Evolutionary conservation across 106 monocot species (phyloP).

Genomic region (Chionographis japonica): DNA sequence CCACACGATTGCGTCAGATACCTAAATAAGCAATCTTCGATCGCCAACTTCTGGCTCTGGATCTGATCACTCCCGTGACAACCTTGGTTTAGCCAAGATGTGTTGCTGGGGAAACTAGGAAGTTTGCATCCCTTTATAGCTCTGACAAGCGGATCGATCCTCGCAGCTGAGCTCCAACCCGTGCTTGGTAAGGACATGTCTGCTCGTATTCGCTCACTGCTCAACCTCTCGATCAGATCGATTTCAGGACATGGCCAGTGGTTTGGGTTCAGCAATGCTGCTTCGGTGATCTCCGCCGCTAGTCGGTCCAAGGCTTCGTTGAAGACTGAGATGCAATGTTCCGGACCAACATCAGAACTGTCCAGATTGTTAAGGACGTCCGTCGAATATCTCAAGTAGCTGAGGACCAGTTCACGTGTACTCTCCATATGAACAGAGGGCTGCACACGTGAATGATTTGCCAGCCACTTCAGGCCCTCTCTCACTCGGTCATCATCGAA

Average conservation of each 20-base stretch:
- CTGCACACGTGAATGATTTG: conserved; percentile 47
- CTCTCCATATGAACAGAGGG: conserved; percentile 43
- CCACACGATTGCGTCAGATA: conserved; percentile 36
- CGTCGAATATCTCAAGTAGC: conserved; percentile 32
- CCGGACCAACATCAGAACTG: conserved; percentile 30
- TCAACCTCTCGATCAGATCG: conserved; percentile 35
- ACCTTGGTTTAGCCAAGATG: conserved; percentile 54
- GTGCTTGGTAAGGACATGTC: conserved; percentile 42
- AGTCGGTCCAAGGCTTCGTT: conserved; percentile 60
- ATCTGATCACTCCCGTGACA: conserved; percentile 24
- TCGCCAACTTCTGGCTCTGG: conserved; percentile 37
- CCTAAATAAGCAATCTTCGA: conserved; percentile 40
- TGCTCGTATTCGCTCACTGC: conserved; percentile 25
- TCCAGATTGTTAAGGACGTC: conserved; percentile 21
- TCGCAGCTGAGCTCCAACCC: conserved; percentile 48
- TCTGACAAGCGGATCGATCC: conserved; percentile 33
- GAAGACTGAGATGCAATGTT: conserved; percentile 54
- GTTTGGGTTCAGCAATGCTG: conserved; percentile 51
- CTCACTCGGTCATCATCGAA: conserved; percentile 61
- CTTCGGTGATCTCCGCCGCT: conserved; percentile 34
- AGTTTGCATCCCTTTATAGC: conserved; percentile 60
- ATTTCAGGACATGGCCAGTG: conserved; percentile 83
- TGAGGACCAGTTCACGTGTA: conserved; percentile 44
- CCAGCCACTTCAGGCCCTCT: conserved; percentile 74
- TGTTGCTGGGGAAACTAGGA: conserved; percentile 31